Base-by-base conservation (phyloP, 202 grass and related monocot genomes). In the Schoenoplectus tabernaemontani region DNA sequence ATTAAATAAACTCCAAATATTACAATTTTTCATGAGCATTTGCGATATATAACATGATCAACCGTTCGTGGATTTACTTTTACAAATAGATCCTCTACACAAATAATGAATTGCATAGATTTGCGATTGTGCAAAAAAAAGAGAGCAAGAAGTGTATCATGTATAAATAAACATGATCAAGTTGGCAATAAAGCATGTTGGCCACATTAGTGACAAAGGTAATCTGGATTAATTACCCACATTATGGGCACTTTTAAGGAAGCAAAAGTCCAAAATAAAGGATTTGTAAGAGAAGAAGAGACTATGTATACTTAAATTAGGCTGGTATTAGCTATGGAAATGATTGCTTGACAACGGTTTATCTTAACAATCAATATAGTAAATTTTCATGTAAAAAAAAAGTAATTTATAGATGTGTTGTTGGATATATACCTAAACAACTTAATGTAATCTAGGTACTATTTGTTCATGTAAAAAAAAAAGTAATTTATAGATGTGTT, bases 201-300 rank as follows among this genome's bases (percentile, higher is more conserved):
- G 83, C 83, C 83, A 83, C 59, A 91, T 83, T 79, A 71, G 83
- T 89, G 78, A 81, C 88, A 93, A 75, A 86, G 64, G 63, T 63
- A 17, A 73, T 66, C 70, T 36, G 78, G 65, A 78, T 54, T 70
- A 41, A 62, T 79, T 56, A 48, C n/a, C 48, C 70, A 68, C 46
- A 76, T 82, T 76, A n/a, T 65, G 56, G 61, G 65, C 38, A 84
- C 61, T 87, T 85, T 83, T 87, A 85, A 83, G 87, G 84, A 82
- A 81, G 76, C 69, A 77, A 68, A 76, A 90, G 83, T 81, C 79
- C 76, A 83, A 78, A 81, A 87, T 57, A 80, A 80, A 80, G 41
- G 57, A 78, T 86, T 62, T 66, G 5, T 9, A 72, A 51, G 1
- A 74, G 10, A 0, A 53, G 0, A 74, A 19, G 1, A 53, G 24